Evolutionary conservation across 2,329 filamentous ascomycete genomes (phyloP), one percentile per base, ranked within the genome.

Genomic region (Penicillium sp.): DNA sequence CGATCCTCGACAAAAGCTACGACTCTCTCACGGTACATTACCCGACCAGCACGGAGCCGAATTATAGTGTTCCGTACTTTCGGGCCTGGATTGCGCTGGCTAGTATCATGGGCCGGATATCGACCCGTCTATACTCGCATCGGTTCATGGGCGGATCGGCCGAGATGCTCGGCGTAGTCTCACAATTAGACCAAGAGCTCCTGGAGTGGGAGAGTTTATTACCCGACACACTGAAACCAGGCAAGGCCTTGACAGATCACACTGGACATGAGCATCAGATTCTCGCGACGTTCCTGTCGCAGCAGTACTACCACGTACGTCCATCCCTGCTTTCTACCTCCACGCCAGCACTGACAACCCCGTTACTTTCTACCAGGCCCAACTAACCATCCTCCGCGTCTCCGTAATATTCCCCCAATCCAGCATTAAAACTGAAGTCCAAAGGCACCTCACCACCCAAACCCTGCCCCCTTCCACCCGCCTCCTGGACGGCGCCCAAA

Each of bases 51-150:
- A 12, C 35, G 3, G 17, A 34, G 10, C 25, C 35, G 1, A 20
- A 37, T 12, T 20, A 39, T 3, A 25, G 5, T 0, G 10, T 3
- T 17, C 11, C 12, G 20, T 52, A 52, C 20, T 52, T 52, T 6
- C 35, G 55, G 6, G 48, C 55, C n/a, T 58, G 49, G 49, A 14
- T 58, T 8, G 49, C 38, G 1, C 31, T 58, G 28, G 38, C 39
- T 48, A 53, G 39, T 4, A 47, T 58, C 14, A 58, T 58, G 55
- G 55, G 55, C 25, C 41, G 38, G 5, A 54, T 58, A n/a, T 58
- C 55, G 8, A 52, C 45, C 2, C 48, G 49, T 48, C 55, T 58
- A 2, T 58, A 58, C 48, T 45, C 49, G 12, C 55, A 58, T 34
- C 47, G 43, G 25, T 53, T 58, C 17, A 34, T 37, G 55, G 55